Base-by-base conservation (phyloP, 805 yeast species). In the Wickerhamiella allomyrinae region DNA sequence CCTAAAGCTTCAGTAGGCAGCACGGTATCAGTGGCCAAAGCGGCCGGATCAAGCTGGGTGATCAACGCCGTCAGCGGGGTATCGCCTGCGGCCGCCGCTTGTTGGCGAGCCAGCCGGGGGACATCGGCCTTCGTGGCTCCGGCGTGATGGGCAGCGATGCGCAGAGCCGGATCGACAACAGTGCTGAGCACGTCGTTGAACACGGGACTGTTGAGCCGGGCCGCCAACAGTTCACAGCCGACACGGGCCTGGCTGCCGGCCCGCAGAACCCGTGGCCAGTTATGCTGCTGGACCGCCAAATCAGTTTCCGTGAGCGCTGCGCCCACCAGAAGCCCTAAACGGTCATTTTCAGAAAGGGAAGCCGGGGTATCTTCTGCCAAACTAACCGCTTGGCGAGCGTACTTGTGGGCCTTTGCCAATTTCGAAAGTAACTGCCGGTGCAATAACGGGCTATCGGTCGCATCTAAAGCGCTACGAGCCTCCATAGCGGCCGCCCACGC, bases 401-500 rank as follows among this genome's bases (percentile, higher is more conserved):
- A 66, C 37, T 60, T 58, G 22, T 69, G 58, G 1, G 89, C 75
- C 58, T 73, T 78, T 55, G 78, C 83, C 46, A 80, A 70, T 58
- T 82, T 81, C 21, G 86, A 71, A 9, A 68, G 55, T 51, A 80
- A 61, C 45, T 77, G 71, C 20, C 39, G 39, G 21, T 22, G 19
- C 19, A 36, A 21, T 20, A 36, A 14, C 21, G 39, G 29, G 42
- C 70, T 70, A 10, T 69, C 65, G 45, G 71, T 70, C 33, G 74
- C 67, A 46, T 74, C 83, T 46, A 74, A 58, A 38, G 69, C 58
- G 9, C 70, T 61, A 46, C 73, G 72, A 41, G 76, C 66, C 58
- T 79, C 86, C 57, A 75, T 68, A 1, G 87, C 79, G 50, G 70
- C 73, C 23, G 84, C 67, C 55, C 77, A 64, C 50, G 84, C 82